These are phyloP conservation scores for Cyathus striatus DNA, from an alignment of 768 basidiomycete genomes.

Conservation along the genomic window DNA sequence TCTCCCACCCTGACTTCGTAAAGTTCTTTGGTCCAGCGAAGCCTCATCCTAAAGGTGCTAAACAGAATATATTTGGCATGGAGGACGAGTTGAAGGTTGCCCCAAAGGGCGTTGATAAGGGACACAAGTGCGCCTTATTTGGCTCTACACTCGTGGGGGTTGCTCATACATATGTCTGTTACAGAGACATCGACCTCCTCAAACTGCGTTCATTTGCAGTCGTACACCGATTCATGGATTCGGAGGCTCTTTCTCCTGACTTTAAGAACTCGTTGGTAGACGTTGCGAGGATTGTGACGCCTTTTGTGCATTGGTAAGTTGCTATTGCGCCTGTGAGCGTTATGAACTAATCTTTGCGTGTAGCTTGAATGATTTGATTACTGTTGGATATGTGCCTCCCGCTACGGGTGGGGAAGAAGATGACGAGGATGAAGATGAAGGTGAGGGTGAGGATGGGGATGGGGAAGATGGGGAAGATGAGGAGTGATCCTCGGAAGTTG, in stretches of 20 bases:
- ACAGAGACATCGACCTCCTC: constrained; percentile 86
- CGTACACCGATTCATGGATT: constrained; percentile 60
- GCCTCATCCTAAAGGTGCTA: constrained; percentile 54
- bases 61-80: constrained; percentile 77
- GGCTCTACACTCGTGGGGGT: constrained; percentile 1
- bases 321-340: not conserved
- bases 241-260: constrained; percentile 58
- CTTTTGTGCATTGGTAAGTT: constrained; percentile 76
- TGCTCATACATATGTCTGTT: not conserved
- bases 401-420: not conserved
- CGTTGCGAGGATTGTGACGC: constrained; percentile 52
- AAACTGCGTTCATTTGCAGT: constrained; percentile 80
- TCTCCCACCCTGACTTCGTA: constrained; percentile 70
- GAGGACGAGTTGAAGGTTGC: constrained; percentile 89
- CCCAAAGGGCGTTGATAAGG: constrained; percentile 85
- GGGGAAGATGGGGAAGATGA: no score
- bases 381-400: no score
- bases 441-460: constrained; percentile 5
- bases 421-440: constrained; percentile 6
- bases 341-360: no score
- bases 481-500: no score
- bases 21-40: constrained; percentile 68
- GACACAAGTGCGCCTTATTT: constrained; percentile 52
- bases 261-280: constrained; percentile 62
- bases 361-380: constrained; percentile 51